Base-by-base conservation (phyloP, 2,329 filamentous ascomycete species). In the Dactylellina parvicollis region DNA sequence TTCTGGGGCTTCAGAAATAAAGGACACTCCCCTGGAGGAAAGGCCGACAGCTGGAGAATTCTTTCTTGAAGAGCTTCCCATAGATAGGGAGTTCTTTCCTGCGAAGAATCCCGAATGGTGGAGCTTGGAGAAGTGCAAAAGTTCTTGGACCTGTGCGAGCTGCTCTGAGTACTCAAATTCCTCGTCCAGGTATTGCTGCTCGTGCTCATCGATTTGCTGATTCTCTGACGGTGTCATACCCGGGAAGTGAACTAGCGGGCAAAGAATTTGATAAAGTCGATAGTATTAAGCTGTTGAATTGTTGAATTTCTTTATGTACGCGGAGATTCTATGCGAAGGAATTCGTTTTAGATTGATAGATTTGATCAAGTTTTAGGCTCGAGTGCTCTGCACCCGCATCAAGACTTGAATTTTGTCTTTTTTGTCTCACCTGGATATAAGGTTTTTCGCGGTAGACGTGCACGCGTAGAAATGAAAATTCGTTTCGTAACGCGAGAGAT, bases 191-290 rank as follows among this genome's bases (percentile, higher is more conserved):
- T 36, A n/a, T 32, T 34, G 26, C 22, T 60, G 46, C 18, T 69
- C 64, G 10, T 12, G 20, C 20, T 69, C 26, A 20, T 54, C 46
- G 5, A 30, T 36, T n/a, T 16, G 44, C 14, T 47, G 16, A 14
- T 69, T 60, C 22, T 69, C 47, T 5, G 40, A 46, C 2, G 54
- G 28, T 18, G 18, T 60, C 38, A 55, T 69, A 5, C 28, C 61
- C 46, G 9, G 44, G 42, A 12, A 55, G 9, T 14, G 14, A 14
- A 3, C 22, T 47, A 47, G 42, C n/a, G n/a, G n/a, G n/a, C n/a
- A n/a, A n/a, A n/a, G n/a, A n/a, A n/a, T n/a, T n/a, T n/a, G n/a
- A n/a, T n/a, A n/a, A n/a, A n/a, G n/a, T n/a, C n/a, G n/a, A n/a
- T n/a, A n/a, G n/a, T n/a, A n/a, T n/a, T n/a, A n/a, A n/a, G n/a